These are phyloP conservation scores for Ceratobasidium sp. DNA, from an alignment of 1,284 basidiomycete species.

Conservation along the genomic window DNA sequence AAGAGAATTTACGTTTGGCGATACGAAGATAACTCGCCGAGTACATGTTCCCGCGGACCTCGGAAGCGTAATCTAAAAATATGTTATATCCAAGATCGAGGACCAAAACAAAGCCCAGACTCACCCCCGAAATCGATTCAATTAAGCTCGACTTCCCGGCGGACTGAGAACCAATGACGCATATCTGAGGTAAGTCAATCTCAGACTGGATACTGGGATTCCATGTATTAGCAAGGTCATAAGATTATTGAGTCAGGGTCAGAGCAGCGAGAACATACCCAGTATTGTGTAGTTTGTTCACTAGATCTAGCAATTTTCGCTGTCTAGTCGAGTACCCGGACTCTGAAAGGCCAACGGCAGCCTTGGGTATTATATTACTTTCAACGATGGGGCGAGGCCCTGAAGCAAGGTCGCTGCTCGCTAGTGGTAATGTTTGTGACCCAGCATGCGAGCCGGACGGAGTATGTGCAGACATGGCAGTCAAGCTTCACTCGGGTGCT, in stretches of 20 bases:
- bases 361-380: constrained; percentile 1
- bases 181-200: constrained; percentile 66
- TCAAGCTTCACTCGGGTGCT: too few species aligned
- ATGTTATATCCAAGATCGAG: not conserved
- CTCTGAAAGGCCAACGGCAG: constrained; percentile 16
- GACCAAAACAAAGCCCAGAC: not conserved
- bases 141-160: constrained; percentile 71
- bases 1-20: not conserved
- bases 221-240: not conserved
- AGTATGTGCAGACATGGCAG: too few species aligned
- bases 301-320: constrained; percentile 47
- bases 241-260: not conserved
- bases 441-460: too few species aligned
- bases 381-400: too few species aligned
- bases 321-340: constrained; percentile 18
- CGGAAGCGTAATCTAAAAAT: constrained; percentile 49
- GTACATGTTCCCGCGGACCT: constrained; percentile 51
- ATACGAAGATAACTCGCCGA: constrained; percentile 38
- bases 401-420: too few species aligned
- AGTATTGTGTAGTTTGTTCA: constrained; percentile 48
- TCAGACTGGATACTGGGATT: constrained; percentile 53
- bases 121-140: constrained; percentile 52
- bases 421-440: too few species aligned
- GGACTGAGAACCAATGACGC: constrained; percentile 70
- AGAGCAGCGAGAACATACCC: constrained; percentile 43